phyloP scores from a whole-genome alignment of 2,329 filamentous ascomycete genomes.

The Talaromyces sp. region DNA sequence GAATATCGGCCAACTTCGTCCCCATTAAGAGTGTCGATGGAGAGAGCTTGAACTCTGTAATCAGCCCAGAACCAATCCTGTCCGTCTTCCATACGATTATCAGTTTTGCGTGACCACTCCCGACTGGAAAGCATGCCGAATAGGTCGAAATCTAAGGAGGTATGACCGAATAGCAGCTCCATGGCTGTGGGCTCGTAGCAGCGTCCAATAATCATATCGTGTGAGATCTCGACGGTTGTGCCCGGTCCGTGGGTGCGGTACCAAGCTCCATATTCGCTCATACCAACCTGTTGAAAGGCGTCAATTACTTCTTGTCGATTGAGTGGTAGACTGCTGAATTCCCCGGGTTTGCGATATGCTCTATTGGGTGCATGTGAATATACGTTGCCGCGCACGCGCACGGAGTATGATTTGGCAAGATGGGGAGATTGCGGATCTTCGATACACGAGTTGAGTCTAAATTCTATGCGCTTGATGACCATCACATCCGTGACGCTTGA shows the following conservation, averaged over 20 bases:
- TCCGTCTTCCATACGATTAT: conserved; percentile 45
- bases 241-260: conserved; percentile 44
- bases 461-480: conserved; percentile 49
- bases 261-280: conserved; percentile 49
- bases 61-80: conserved; percentile 56
- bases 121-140: conserved; percentile 44
- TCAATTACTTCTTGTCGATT: conserved; percentile 29
- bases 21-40: conserved; percentile 52
- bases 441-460: conserved; percentile 47
- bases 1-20: conserved; percentile 47
- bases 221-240: conserved; percentile 44
- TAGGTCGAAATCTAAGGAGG: conserved; percentile 42
- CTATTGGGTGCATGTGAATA: conserved; percentile 38
- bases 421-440: conserved; percentile 43
- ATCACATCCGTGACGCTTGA: conserved; percentile 47
- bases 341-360: conserved; percentile 20
- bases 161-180: conserved; percentile 39
- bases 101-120: conserved; percentile 41
- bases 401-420: conserved; percentile 42
- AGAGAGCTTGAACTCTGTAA: conserved; percentile 51
- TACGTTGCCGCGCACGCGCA: conserved; percentile 47
- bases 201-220: conserved; percentile 50
- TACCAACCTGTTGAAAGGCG: conserved; percentile 35
- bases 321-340: conserved; percentile 23
- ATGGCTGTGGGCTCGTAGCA: conserved; percentile 50